Base-by-base conservation (phyloP, 441 rosid genomes). In the Pelargonium citronellum region DNA sequence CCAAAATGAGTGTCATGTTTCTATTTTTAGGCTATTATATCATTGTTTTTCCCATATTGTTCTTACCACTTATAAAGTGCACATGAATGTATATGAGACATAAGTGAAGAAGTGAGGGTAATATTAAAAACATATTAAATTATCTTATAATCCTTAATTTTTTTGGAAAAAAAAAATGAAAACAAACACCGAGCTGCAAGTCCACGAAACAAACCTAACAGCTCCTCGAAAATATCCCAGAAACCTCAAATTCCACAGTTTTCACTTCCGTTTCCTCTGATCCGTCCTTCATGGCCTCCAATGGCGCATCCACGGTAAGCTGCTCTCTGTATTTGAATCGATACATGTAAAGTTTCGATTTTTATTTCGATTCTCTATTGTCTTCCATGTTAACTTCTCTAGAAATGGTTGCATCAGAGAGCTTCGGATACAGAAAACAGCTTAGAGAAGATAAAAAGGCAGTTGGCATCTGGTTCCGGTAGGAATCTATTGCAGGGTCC, bases 401-500 rank as follows among this genome's bases (percentile, higher is more conserved):
- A 63, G 17, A 22, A 58, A 60, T 24, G 64, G 44, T 77, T 66
- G 72, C 73, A 77, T 73, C 91, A 87, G 87, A 78, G 80, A 80
- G 58, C 69, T 61, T 81, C 77, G 68, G 93, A 84, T 74, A 78
- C 87, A 10, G 92, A 86, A 74, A 89, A 77, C 79, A 90, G 96
- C 81, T 86, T 92, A 83, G 99, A 92, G 75, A 92, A 81, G 91
- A 92, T 92, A 86, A 95, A 95, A 80, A 83, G 98, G 73, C 95
- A 95, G 79, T 71, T 95, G 63, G 95, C 98, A 27, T 87, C 98
- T 2, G 96, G 97, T 81, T 92, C 99, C 66, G 95, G 95, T 65
- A 78, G 96, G 71, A 88, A 83, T 71, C 82, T 90, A 83, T 80
- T 95, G 66, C 97, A 92, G 79, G 98, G 97, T 60, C 99, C 99